Evolutionary conservation across 108 stramenopile species (phyloP), one percentile per base, ranked within the genome.

Genomic region (Discostella stelligeroides): DNA sequence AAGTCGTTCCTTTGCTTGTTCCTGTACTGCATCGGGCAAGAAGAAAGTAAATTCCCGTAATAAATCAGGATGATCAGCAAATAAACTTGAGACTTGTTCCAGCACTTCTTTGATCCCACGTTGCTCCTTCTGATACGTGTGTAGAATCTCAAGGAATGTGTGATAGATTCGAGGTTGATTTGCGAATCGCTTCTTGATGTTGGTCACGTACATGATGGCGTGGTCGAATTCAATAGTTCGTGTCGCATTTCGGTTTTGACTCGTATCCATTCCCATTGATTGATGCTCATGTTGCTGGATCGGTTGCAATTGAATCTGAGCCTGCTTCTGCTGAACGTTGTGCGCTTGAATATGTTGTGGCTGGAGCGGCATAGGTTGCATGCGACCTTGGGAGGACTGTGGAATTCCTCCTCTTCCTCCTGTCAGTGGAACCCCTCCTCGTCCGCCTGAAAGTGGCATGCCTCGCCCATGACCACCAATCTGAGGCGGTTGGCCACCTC

Each of bases 91-190:
- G 23, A 97, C 96, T 72, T 94, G 88, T 70, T 95, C 94, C 62
- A 97, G 66, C 6, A 97, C 96, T 76, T 95, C 91, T 81, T 95
- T 94, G 79, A 97, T 97, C 30, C 96, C 94, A 13, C 90, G 86
- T 82, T 97, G 96, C 70, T 95, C 92, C 70, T 92, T 92, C 66
- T 97, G 96, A 70, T 97, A 97, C 8, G 96, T 95, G 78, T 95
- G 96, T 12, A 97, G 80, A 63, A 97, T 95, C 59, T 97, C 92
- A 59, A 97, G 80, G 78, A 97, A 97, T 17, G 76, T 66, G 72
- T 95, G 92, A 60, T 97, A 97, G 0, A 86, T 95, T 18, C 82
- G 78, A 12, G 92, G 91, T 70, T 95, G 87, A 59, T 89, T 77
- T 13, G 89, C 91, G 68, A 97, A 97, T n/a, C 96, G 85, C 48